These are phyloP conservation scores for Allium cepa DNA, from an alignment of 106 monocot species.

Conservation along the genomic window DNA sequence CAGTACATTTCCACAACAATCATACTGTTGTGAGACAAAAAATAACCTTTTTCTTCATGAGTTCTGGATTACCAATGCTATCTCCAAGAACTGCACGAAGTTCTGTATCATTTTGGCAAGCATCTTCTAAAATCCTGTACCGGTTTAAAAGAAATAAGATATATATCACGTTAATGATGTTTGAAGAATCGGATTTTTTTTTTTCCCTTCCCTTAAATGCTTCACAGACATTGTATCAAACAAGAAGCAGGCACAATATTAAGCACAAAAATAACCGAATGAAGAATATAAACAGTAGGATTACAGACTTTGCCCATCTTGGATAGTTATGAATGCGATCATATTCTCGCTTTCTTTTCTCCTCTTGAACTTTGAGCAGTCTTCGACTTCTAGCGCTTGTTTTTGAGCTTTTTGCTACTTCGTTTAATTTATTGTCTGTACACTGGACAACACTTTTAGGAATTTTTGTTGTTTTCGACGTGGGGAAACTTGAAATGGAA, in stretches of 20 bases:
- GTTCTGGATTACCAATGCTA: conserved; percentile 90
- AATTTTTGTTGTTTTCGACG: background rate
- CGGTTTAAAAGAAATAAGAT: no score
- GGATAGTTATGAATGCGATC: conserved; percentile 77
- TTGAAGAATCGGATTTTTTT: no score
- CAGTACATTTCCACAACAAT: background rate
- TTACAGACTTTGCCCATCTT: conserved; percentile 73
- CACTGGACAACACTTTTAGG: background rate
- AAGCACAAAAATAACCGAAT: conserved; percentile 3
- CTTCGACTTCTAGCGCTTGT: conserved; percentile 79
- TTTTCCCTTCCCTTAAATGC: no score
- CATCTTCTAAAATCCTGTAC: conserved; percentile 73
- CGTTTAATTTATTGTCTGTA: background rate
- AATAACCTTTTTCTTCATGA: conserved; percentile 86
- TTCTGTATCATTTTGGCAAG: conserved; percentile 81
- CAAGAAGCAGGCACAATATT: background rate
- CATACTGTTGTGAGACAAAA: background rate
- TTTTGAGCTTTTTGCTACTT: conserved; percentile 44
- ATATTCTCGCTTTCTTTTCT: conserved; percentile 72
- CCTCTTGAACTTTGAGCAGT: conserved; percentile 80
- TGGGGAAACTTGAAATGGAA: background rate
- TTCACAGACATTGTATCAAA: background rate
- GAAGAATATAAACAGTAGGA: background rate
- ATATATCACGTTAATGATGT: no score
- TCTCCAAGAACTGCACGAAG: conserved; percentile 94